Percentiles rank a stretch among this genome's conserved stretches.
phyloP scores from a whole-genome alignment of 805 yeast genomes.

The Teunomyces atbi region DNA sequence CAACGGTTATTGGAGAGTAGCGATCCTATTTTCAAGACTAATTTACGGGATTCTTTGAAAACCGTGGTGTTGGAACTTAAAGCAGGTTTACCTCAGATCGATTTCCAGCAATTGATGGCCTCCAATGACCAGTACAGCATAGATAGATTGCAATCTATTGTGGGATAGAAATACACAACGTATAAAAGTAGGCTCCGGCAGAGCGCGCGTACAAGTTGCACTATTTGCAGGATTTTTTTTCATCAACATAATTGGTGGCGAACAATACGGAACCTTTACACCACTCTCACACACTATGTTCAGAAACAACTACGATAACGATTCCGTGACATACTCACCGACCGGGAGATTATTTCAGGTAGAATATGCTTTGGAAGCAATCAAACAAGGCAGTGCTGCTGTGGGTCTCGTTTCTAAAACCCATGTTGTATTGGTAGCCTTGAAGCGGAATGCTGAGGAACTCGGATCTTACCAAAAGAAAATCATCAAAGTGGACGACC shows the following conservation, averaged over 20 bases:
- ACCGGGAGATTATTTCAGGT: constrained; percentile 88
- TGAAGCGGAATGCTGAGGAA: constrained; percentile 96
- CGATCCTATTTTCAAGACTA: constrained; percentile 43
- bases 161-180: background rate
- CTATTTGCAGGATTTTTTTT: constrained; percentile 4
- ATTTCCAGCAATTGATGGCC: constrained; percentile 35
- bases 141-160: constrained; percentile 24
- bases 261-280: background rate
- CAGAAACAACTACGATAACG: constrained; percentile 98
- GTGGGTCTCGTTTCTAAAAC: constrained; percentile 87
- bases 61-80: constrained; percentile 26
- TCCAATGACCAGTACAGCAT: constrained; percentile 35
- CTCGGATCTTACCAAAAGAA: constrained; percentile 96
- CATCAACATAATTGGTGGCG: constrained; percentile 4
- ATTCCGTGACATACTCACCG: constrained; percentile 95
- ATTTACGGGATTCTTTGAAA: constrained; percentile 45
- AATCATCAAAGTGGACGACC: constrained; percentile 86
- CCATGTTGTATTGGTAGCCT: constrained; percentile 88
- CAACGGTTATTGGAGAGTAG: constrained; percentile 24
- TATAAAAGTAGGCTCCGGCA: no score
- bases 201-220: background rate
- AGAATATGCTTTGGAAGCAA: constrained; percentile 90
- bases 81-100: constrained; percentile 19
- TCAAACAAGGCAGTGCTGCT: constrained; percentile 96
- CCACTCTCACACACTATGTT: constrained; percentile 49